These are phyloP conservation scores for Trichoderma afroharzianum DNA, from an alignment of 2,329 filamentous ascomycete genomes.

Conservation along the genomic window DNA sequence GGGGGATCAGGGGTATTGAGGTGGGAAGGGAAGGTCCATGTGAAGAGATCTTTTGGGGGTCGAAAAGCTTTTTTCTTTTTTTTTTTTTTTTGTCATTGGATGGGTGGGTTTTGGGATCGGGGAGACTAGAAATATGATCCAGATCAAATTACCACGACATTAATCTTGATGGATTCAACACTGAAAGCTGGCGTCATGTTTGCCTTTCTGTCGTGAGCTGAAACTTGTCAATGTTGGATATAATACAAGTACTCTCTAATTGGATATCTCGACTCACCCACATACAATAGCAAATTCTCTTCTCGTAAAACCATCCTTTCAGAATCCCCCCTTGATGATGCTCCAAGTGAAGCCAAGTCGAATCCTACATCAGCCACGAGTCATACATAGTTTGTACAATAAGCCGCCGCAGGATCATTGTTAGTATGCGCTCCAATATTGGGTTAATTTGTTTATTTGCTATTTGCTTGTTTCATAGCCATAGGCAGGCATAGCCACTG, in stretches of 20 bases:
- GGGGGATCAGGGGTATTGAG: background rate
- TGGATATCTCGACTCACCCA: background rate
- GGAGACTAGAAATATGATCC: background rate
- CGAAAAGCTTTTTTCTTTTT: background rate
- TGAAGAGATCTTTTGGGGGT: background rate
- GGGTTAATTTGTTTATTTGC: background rate
- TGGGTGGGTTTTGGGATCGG: background rate
- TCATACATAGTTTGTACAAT: background rate
- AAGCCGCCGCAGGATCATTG: background rate
- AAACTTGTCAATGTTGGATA: background rate
- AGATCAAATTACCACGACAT: background rate
- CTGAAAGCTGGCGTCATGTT: background rate
- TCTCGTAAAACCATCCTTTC: background rate
- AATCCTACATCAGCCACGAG: background rate
- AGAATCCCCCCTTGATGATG: no score
- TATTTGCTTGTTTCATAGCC: background rate
- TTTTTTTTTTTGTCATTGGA: background rate
- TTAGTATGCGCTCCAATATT: background rate
- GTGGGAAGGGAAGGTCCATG: background rate
- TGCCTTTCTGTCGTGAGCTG: background rate
- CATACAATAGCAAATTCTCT: background rate
- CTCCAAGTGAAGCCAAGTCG: background rate
- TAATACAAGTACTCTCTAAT: background rate
- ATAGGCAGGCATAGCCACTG: background rate
- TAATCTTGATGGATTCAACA: background rate